Evolutionary conservation across 1,284 basidiomycete genomes (phyloP).

Genomic region (Ceratobasidium sp.): DNA sequence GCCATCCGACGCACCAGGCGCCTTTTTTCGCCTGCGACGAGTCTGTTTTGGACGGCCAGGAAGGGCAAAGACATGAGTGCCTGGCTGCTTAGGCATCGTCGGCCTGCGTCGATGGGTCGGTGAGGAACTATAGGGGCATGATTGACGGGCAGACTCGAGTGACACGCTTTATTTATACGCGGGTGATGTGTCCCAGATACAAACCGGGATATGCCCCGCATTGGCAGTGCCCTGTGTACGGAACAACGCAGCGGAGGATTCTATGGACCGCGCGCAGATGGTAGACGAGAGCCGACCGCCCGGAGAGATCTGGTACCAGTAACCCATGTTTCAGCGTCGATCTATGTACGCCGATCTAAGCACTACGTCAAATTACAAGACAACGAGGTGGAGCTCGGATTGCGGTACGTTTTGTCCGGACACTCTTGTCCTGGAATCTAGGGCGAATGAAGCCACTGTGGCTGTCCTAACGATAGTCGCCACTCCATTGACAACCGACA

Average conservation of each 20-base stretch:
- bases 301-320: slow-evolving; percentile 10
- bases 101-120: slow-evolving; percentile 28
- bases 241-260: slow-evolving; percentile 8
- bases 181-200: slow-evolving; percentile 9
- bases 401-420: slow-evolving; percentile 19
- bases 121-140: slow-evolving; percentile 6
- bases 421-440: background rate
- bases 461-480: slow-evolving; percentile 33
- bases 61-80: background rate
- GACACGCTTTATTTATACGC: background rate
- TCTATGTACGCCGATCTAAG: slow-evolving; percentile 19
- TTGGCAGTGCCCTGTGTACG: background rate
- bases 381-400: background rate
- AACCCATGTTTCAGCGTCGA: slow-evolving; percentile 25
- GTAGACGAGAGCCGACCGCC: background rate
- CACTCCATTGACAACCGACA: slow-evolving; percentile 23
- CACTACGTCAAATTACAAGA: slow-evolving; percentile 20
- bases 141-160: background rate
- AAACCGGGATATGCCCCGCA: slow-evolving; percentile 6
- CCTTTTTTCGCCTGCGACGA: slow-evolving; percentile 17
- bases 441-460: background rate
- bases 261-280: background rate
- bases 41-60: slow-evolving; percentile 4
- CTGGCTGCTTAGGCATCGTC: slow-evolving; percentile 21
- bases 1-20: slow-evolving; percentile 23